Evolutionary conservation across 2,329 filamentous ascomycete species (phyloP), one percentile per base, ranked within the genome.

Genomic region (Dactylonectria estremocensis): DNA sequence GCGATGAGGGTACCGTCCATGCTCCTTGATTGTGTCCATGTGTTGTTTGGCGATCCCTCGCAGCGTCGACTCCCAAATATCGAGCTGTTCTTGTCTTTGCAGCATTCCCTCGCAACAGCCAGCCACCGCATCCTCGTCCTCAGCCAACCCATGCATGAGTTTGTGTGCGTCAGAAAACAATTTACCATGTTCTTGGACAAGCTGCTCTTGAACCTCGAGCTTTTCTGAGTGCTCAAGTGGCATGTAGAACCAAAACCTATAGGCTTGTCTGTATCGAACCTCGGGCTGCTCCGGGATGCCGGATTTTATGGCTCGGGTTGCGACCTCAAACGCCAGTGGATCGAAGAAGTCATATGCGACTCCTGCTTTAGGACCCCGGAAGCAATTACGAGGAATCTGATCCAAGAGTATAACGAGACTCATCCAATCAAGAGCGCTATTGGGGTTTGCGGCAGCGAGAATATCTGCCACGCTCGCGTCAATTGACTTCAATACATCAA

Each of bases 121-220:
- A 66, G 80, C 80, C 11, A 55, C 68, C n/a, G 40, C 68, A 48
- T 75, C 74, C 22, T 76, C 72, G 46, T 75, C 77, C 18, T 77
- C 65, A 2, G 48, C 67, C 0, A 65, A 1, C 67, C 71, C 5
- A 61, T n/a, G n/a, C n/a, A n/a, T n/a, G n/a, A n/a, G n/a, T n/a
- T n/a, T n/a, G n/a, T n/a, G 72, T 1, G 78, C 77, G 1, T 69
- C 69, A 64, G 75, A 64, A 72, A 82, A 56, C 57, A 77, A 45
- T 22, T 81, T 73, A 0, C 82, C 70, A 35, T 84, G 82, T 1
- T 64, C 76, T 5, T 72, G 68, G 0, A 78, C 63, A 3, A 81
- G 78, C 33, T 77, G 61, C 8, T 85, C 76, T 65, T 90, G 89
- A 37, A 13, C 35, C 5, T 6, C 5, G 10, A 37, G 35, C 10